These are phyloP conservation scores for Scedosporium aurantiacum DNA, from an alignment of 2,329 filamentous ascomycete species.

Conservation along the genomic window DNA sequence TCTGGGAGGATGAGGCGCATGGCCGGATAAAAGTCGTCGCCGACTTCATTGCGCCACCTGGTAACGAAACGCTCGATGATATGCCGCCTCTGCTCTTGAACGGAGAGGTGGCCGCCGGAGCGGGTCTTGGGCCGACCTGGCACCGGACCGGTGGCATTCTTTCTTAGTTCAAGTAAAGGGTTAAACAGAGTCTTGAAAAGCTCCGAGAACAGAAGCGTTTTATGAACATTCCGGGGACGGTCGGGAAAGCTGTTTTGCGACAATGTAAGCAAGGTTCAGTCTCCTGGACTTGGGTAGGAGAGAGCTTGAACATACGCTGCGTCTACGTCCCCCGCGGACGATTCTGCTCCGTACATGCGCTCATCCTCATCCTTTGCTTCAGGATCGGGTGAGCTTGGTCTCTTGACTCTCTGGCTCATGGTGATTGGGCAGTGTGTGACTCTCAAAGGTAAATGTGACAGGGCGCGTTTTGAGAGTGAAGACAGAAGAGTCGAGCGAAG, in stretches of 20 bases:
- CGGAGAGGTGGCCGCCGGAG: conserved; percentile 49
- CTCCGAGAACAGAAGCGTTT: conserved; percentile 72
- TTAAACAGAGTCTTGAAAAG: conserved; percentile 73
- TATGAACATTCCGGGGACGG: conserved; percentile 67
- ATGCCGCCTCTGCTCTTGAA: conserved; percentile 66
- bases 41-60: conserved; percentile 79
- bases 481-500: neutral
- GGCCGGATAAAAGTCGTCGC: conserved; percentile 85
- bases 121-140: conserved; percentile 46
- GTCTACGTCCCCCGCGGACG: neutral
- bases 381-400: conserved; percentile 17
- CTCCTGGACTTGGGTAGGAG: neutral
- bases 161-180: conserved; percentile 66
- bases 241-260: conserved; percentile 58
- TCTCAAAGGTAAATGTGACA: neutral
- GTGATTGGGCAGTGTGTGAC: conserved; percentile 1
- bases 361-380: conserved; percentile 39
- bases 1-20: conserved; percentile 85
- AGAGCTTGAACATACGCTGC: neutral
- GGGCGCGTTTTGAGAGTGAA: neutral
- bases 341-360: conserved; percentile 35
- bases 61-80: conserved; percentile 81
- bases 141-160: conserved; percentile 51
- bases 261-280: neutral
- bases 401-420: conserved; percentile 21